phyloP scores from a whole-genome alignment of 2,329 filamentous ascomycete genomes.

The Neurospora sp. region DNA sequence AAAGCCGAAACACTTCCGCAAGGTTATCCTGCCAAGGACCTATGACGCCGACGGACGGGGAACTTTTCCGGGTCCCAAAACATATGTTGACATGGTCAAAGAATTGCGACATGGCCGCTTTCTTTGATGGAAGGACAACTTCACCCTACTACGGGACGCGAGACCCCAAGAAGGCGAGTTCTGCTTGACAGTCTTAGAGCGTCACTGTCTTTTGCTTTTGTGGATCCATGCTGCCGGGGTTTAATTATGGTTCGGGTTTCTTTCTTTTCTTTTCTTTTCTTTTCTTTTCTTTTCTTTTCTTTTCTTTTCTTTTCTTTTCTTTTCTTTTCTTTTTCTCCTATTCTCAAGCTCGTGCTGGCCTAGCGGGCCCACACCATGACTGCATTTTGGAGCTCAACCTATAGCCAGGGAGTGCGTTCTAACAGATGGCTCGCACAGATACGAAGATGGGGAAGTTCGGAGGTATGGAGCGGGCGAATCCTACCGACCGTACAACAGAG shows the following conservation, averaged over 20 bases:
- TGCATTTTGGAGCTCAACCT: background rate
- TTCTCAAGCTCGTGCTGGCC: background rate
- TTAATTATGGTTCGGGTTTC: background rate
- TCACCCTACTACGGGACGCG: background rate
- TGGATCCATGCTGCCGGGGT: background rate
- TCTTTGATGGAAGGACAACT: background rate
- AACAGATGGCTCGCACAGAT: constrained; percentile 26
- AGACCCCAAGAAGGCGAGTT: background rate
- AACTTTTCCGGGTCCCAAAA: background rate
- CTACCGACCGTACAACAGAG: constrained; percentile 46
- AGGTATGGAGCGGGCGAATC: constrained; percentile 53
- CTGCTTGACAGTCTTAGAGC: background rate
- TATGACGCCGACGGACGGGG: background rate
- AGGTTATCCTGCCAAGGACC: background rate
- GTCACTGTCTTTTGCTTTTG: background rate
- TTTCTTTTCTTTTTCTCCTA: background rate
- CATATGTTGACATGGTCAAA: background rate
- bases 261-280: background rate
- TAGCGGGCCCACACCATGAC: background rate
- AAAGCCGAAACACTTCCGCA: background rate
- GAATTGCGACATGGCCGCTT: background rate
- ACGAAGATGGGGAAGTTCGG: constrained; percentile 52
- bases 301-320: background rate
- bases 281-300: background rate
- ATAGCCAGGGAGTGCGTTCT: background rate